A percentile compares a stretch with the other conserved stretches of the same genome.
phyloP scores from a whole-genome alignment of 768 basidiomycete species.

The Hebeloma cylindrosporum region DNA sequence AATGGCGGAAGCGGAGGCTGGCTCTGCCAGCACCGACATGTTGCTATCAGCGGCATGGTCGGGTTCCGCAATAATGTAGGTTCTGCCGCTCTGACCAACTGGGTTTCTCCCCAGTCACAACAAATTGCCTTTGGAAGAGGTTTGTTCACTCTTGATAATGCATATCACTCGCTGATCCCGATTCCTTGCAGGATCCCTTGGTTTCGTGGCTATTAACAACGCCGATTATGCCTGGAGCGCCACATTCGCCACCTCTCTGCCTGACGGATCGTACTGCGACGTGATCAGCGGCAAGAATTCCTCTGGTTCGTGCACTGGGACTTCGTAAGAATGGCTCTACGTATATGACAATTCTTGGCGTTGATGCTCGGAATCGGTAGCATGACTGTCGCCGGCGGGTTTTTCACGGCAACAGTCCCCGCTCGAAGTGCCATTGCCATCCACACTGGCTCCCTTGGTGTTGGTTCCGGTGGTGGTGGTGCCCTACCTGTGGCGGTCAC shows the following conservation, averaged over 20 bases:
- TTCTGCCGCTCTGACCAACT: constrained; percentile 47
- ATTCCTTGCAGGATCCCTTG: constrained; percentile 41
- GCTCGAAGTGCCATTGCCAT: constrained; percentile 57
- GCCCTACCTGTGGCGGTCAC: constrained; percentile 38
- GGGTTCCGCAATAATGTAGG: constrained; percentile 64
- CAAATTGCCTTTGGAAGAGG: constrained; percentile 72
- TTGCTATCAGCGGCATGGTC: constrained; percentile 60
- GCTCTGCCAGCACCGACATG: constrained; percentile 66
- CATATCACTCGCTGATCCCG: background rate
- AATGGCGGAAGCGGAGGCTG: constrained; percentile 57
- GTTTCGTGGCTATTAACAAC: constrained; percentile 71
- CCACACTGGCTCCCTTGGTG: constrained; percentile 45
- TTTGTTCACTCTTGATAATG: constrained; percentile 22
- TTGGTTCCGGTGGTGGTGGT: constrained; percentile 22
- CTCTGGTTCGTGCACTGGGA: constrained; percentile 47
- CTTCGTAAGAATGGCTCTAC: constrained; percentile 36
- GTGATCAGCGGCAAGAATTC: constrained; percentile 50
- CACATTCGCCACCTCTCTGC: constrained; percentile 57
- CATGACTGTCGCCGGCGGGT: constrained; percentile 48
- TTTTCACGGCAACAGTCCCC: constrained; percentile 49
- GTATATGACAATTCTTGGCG: background rate
- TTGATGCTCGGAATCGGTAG: constrained; percentile 27
- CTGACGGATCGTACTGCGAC: constrained; percentile 64
- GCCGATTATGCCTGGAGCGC: constrained; percentile 53
- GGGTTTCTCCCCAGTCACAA: constrained; percentile 55